Evolutionary conservation across 805 yeast species (phyloP).

Genomic region (Lachancea lanzarotensis): DNA sequence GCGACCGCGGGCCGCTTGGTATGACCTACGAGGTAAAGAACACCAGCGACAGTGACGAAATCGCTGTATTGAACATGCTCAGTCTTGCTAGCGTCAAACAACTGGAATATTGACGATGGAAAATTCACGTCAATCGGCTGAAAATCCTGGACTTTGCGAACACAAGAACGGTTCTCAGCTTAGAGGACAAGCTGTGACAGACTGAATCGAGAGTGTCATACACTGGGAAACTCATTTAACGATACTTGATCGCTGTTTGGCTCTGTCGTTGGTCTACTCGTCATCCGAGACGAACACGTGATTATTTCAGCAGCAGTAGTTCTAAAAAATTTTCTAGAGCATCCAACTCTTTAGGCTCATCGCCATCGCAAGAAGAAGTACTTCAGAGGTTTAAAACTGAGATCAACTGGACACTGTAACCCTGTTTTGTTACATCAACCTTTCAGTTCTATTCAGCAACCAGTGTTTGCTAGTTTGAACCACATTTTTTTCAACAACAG

Average conservation of each 20-base stretch:
- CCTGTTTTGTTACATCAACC: too few species aligned
- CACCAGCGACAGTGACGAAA: constrained; percentile 9
- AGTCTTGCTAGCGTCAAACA: constrained; percentile 39
- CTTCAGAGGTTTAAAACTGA: too few species aligned
- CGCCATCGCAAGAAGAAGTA: background rate
- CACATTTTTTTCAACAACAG: too few species aligned
- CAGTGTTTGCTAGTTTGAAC: too few species aligned
- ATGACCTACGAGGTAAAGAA: constrained; percentile 41
- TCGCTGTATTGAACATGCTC: constrained; percentile 36
- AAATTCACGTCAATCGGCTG: background rate
- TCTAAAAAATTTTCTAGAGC: constrained; percentile 4
- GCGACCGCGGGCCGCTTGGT: constrained; percentile 75
- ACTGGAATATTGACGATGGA: background rate
- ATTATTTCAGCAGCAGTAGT: background rate
- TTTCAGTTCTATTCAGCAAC: too few species aligned
- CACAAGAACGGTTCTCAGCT: too few species aligned
- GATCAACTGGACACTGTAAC: too few species aligned
- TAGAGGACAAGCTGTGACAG: too few species aligned
- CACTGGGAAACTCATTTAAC: background rate
- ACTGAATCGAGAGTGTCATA: too few species aligned
- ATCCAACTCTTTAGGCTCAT: constrained; percentile 1
- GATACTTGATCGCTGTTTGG: background rate
- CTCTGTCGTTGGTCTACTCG: background rate
- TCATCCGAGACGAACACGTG: background rate
- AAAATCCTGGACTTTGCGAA: background rate